Evolutionary conservation across 169 alveolate genomes (phyloP).

Genomic region (Plasmodium blacklocki): DNA sequence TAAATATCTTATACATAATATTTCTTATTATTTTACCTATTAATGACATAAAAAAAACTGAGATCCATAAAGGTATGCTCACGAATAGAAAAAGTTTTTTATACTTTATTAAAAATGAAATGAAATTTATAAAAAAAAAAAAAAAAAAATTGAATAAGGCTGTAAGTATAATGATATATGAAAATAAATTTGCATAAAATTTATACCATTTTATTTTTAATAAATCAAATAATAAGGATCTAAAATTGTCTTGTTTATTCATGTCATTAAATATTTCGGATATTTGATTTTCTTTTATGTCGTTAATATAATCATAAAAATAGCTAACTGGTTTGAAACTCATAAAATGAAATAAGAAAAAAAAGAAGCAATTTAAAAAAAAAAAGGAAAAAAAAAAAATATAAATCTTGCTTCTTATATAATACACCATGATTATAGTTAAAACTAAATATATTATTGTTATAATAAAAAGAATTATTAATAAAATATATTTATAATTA

Average conservation of each 20-base stretch:
- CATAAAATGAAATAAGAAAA: slow-evolving; percentile 45
- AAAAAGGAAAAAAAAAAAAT: slow-evolving; percentile 22
- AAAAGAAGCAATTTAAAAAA: slow-evolving; percentile 14
- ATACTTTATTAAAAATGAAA: slow-evolving; percentile 31
- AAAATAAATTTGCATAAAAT: slow-evolving; percentile 54
- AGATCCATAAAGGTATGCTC: slow-evolving; percentile 18
- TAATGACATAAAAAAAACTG: slow-evolving; percentile 32
- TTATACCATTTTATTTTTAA: slow-evolving; percentile 26
- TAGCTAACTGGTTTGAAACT: slow-evolving; percentile 20
- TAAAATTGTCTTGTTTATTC: slow-evolving; percentile 15
- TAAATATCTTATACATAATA: no score
- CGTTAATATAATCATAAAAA: slow-evolving; percentile 40
- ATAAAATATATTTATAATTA: slow-evolving; percentile 22
- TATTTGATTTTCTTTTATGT: slow-evolving; percentile 37
- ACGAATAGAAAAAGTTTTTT: slow-evolving; percentile 30
- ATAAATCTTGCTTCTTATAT: slow-evolving; percentile 17
- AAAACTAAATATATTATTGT: slow-evolving; percentile 14
- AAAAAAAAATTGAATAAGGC: slow-evolving; percentile 22
- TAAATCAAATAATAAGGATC: slow-evolving; percentile 13
- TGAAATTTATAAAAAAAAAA: slow-evolving; percentile 30
- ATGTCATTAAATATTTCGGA: slow-evolving; percentile 13
- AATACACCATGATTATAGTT: slow-evolving; percentile 24
- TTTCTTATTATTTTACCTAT: slow-evolving; percentile 17
- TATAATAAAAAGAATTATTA: slow-evolving; percentile 19
- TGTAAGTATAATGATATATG: slow-evolving; percentile 21